phyloP scores from a whole-genome alignment of 164 flowering plant species.

The Cinnamomum micranthum region DNA sequence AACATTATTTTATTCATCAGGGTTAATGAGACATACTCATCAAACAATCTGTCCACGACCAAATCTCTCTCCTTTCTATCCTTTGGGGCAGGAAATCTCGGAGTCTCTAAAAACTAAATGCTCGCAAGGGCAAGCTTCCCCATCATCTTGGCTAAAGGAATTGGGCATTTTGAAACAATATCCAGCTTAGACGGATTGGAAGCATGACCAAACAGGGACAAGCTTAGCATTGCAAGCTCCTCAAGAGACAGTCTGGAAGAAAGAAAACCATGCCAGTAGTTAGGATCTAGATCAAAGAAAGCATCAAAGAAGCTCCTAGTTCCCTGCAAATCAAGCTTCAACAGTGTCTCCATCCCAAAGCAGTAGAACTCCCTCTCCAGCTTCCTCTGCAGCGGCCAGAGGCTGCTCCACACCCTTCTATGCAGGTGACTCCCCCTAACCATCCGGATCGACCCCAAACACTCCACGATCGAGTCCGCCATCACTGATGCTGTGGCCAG shows the following conservation, averaged over 20 bases:
- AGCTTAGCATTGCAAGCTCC: constrained; percentile 50
- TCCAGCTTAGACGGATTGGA: constrained; percentile 53
- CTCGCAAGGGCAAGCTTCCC: constrained; percentile 49
- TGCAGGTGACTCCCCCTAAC: constrained; percentile 55
- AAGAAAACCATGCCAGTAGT: constrained; percentile 55
- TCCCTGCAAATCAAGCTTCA: constrained; percentile 67
- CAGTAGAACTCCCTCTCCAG: constrained; percentile 47
- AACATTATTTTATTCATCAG: no score
- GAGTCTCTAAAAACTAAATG: constrained; percentile 12
- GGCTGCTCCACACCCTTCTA: constrained; percentile 48
- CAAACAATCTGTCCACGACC: no score
- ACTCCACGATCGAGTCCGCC: constrained; percentile 51
- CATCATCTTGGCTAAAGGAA: constrained; percentile 57
- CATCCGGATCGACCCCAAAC: constrained; percentile 75
- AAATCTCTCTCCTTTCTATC: no score
- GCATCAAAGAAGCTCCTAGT: constrained; percentile 71
- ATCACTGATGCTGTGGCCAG: constrained; percentile 42
- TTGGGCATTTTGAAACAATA: constrained; percentile 61
- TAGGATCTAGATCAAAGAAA: constrained; percentile 65
- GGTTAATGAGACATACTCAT: no score
- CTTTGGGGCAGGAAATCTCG: no score
- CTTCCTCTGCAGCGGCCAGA: constrained; percentile 60
- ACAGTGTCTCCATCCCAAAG: constrained; percentile 77
- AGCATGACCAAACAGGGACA: constrained; percentile 51
- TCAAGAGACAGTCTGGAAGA: constrained; percentile 40